phyloP scores from a whole-genome alignment of 306 rosid species.

The Rosa lucieae region DNA sequence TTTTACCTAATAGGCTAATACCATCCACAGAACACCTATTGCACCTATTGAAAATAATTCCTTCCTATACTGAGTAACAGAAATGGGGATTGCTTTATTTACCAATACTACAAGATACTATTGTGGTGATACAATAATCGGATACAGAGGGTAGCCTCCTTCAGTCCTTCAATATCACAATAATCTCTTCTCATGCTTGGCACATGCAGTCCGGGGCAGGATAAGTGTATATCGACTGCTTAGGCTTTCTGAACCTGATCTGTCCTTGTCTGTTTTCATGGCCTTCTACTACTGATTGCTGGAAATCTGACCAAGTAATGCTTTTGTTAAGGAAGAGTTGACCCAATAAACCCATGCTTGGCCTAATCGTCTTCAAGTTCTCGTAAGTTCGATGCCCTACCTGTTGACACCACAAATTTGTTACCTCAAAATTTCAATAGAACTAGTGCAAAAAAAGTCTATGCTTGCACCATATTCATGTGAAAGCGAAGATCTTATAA shows the following conservation, averaged over 20 bases:
- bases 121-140: constrained; percentile 34
- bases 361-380: constrained; percentile 89
- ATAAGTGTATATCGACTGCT: constrained; percentile 91
- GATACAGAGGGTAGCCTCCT: constrained; percentile 28
- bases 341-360: constrained; percentile 89
- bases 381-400: constrained; percentile 90
- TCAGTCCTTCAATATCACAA: constrained; percentile 18
- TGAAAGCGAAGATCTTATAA: neutral
- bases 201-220: constrained; percentile 98
- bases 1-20: neutral
- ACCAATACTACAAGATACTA: constrained; percentile 36
- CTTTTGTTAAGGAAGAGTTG: constrained; percentile 87
- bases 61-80: constrained; percentile 26
- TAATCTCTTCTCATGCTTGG: constrained; percentile 44
- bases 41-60: constrained; percentile 38
- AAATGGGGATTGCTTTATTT: constrained; percentile 46
- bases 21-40: neutral
- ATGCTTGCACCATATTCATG: neutral
- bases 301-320: constrained; percentile 74
- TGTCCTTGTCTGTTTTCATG: constrained; percentile 87
- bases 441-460: neutral
- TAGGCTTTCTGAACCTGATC: constrained; percentile 76
- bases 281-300: constrained; percentile 63
- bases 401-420: constrained; percentile 44
- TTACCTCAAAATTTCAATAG: neutral